Evolutionary conservation across 306 rosid genomes (phyloP).

Genomic region (Dalbergia cochinchinensis): DNA sequence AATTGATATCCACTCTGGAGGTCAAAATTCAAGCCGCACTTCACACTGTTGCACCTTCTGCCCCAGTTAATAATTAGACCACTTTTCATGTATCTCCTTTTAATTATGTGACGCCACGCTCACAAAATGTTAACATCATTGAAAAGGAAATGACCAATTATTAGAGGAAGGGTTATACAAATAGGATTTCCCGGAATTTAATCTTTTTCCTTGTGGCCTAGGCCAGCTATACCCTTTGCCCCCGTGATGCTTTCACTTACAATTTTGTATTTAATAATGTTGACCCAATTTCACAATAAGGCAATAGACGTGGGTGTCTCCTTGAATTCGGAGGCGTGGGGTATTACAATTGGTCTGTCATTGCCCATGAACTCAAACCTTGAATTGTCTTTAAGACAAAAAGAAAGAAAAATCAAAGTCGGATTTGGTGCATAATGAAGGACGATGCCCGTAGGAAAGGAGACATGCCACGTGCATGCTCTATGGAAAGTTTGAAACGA

Average conservation of each 20-base stretch:
- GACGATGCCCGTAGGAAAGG: too few relatives aligned
- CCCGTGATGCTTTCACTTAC: not conserved
- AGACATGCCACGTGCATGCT: too few relatives aligned
- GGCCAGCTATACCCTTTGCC: not conserved
- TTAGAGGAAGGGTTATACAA: slow-evolving; percentile 1
- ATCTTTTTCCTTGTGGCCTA: not conserved
- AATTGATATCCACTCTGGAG: not conserved
- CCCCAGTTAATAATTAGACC: not conserved
- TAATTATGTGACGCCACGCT: slow-evolving; percentile 35
- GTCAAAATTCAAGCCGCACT: slow-evolving; percentile 22
- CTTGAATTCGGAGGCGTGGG: too few relatives aligned
- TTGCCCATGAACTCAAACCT: not conserved
- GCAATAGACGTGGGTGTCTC: not conserved
- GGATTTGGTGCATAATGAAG: too few relatives aligned
- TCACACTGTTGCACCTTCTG: not conserved
- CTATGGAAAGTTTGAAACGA: too few relatives aligned
- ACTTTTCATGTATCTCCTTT: slow-evolving; percentile 31
- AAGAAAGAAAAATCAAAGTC: not conserved
- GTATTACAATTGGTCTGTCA: not conserved
- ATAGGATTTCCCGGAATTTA: slow-evolving; percentile 11
- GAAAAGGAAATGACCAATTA: slow-evolving; percentile 40
- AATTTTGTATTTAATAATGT: not conserved
- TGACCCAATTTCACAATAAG: too few relatives aligned
- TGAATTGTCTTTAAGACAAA: not conserved
- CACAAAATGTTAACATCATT: slow-evolving; percentile 37